Conservation (phyloP, 2,329 filamentous ascomycete species). For the Curvularia spicifera region DNA sequence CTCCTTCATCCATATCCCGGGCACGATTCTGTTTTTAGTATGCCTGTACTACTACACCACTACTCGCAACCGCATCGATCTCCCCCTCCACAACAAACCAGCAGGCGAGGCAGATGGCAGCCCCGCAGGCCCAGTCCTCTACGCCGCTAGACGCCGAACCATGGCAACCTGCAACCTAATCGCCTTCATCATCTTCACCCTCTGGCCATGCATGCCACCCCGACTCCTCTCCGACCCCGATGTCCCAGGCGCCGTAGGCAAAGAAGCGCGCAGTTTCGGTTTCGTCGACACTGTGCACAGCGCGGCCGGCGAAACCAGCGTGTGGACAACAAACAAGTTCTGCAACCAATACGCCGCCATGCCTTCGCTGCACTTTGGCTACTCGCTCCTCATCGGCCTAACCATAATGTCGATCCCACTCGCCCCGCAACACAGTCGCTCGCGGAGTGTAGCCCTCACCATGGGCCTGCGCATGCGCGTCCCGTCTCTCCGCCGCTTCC, state of each 20-base stretch:
- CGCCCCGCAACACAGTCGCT: slow-evolving; percentile 58
- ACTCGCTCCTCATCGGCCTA: slow-evolving; percentile 74
- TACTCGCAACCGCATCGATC: slow-evolving; percentile 60
- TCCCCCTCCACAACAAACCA: slow-evolving; percentile 49
- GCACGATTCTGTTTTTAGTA: slow-evolving; percentile 72
- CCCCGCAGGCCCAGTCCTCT: slow-evolving; percentile 59
- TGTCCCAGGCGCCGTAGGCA: slow-evolving; percentile 62
- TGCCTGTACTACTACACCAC: slow-evolving; percentile 75
- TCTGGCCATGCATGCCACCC: slow-evolving; percentile 68
- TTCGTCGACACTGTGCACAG: slow-evolving; percentile 67
- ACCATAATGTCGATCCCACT: slow-evolving; percentile 72
- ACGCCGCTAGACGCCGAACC: slow-evolving; percentile 62
- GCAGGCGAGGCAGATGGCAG: slow-evolving; percentile 42
- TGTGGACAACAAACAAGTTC: slow-evolving; percentile 75
- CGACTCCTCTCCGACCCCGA: slow-evolving; percentile 60
- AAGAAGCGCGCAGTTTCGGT: slow-evolving; percentile 65
- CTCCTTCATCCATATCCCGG: slow-evolving; percentile 79
- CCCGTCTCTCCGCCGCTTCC: slow-evolving; percentile 59
- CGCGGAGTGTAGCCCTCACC: slow-evolving; percentile 39
- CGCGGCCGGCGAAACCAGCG: slow-evolving; percentile 65
- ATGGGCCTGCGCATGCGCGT: slow-evolving; percentile 47
- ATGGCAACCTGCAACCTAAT: slow-evolving; percentile 66
- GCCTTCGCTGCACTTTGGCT: slow-evolving; percentile 78
- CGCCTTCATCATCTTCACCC: slow-evolving; percentile 64
- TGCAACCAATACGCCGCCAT: slow-evolving; percentile 81